Evolutionary conservation across 2,329 filamentous ascomycete genomes (phyloP), one percentile per base, ranked within the genome.

Genomic region (Pleurostoma richardsiae): DNA sequence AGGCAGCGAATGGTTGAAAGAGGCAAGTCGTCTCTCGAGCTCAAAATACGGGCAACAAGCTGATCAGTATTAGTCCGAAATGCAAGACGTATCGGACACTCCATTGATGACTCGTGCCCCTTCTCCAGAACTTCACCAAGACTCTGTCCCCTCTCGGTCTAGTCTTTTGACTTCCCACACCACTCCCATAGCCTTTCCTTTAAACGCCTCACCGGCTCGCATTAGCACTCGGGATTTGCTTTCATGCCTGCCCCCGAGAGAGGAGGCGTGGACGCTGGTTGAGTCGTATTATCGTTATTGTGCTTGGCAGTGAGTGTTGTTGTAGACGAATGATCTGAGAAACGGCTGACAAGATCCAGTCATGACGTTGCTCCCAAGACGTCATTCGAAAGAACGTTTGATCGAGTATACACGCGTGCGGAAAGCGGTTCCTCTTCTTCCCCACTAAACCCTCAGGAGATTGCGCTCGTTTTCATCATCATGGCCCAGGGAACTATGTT

Each of bases 231-330:
- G n/a, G 33, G 33, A 36, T 8, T n/a, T 36, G n/a, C 43, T 45
- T 28, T 27, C 36, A 27, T 29, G 43, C 36, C 28, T 45, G 5
- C 36, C 43, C 3, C 43, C 36, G 4, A 45, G 43, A 29, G 43
- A 45, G 5, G 36, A 45, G 7, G 43, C 43, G 6, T 45, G 43
- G 43, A 30, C 19, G 27, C 29, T 40, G 11, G 43, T 40, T 6
- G 43, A 45, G 19, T 45, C 43, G 6, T 45, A 45, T 29, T 45
- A 45, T 40, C 43, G 43, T 10, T 45, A 45, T 45, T 45, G 43
- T 19, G 43, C 43, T 10, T 45, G 43, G 43, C 43, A 45, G 43
- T 45, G 10, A 45, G 43, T 45, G 2, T 6, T 27, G 33, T 36
- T n/a, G 33, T 8, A 8, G 33, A 36, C 8, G 33, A 36, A 36